Evolutionary conservation across 768 basidiomycete genomes (phyloP).

Genomic region (Psilocybe azurescens): DNA sequence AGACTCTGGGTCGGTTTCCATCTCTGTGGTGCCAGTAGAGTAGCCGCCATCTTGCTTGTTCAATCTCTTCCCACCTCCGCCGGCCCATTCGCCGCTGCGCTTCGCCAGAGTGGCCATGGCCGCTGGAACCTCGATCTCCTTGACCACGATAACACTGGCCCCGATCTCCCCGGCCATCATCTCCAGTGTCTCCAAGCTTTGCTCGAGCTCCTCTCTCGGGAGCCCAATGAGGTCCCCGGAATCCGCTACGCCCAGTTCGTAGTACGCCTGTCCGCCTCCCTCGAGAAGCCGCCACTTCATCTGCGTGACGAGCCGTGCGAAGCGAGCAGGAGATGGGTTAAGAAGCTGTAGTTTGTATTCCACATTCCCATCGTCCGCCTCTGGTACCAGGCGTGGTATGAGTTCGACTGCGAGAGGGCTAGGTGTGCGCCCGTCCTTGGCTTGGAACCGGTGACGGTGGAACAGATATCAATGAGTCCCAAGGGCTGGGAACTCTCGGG

Average conservation of each 20-base stretch:
- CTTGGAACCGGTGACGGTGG: slow-evolving; percentile 46
- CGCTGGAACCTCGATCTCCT: slow-evolving; percentile 81
- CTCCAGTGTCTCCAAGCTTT: slow-evolving; percentile 85
- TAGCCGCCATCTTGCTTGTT: slow-evolving; percentile 38
- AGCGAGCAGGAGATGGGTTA: slow-evolving; percentile 75
- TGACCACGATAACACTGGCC: slow-evolving; percentile 89
- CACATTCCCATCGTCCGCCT: slow-evolving; percentile 86
- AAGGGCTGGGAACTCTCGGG: slow-evolving; percentile 79
- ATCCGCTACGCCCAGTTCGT: slow-evolving; percentile 86
- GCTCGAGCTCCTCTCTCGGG: slow-evolving; percentile 71
- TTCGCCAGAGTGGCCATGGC: slow-evolving; percentile 48
- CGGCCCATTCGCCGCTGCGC: slow-evolving; percentile 41
- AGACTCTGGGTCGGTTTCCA: slow-evolving; percentile 45
- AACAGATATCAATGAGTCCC: slow-evolving; percentile 75
- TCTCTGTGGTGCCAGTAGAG: slow-evolving; percentile 37
- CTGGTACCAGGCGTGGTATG: slow-evolving; percentile 75
- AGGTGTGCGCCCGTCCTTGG: slow-evolving; percentile 29
- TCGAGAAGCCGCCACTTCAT: slow-evolving; percentile 94
- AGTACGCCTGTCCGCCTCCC: slow-evolving; percentile 84
- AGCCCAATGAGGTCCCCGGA: slow-evolving; percentile 88
- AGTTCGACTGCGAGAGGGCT: slow-evolving; percentile 37
- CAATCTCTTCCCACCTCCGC: slow-evolving; percentile 34
- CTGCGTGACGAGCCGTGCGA: slow-evolving; percentile 88
- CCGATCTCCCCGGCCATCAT: slow-evolving; percentile 96
- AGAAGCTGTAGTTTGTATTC: slow-evolving; percentile 95